Base-by-base conservation (phyloP, 495 filamentous ascomycete species). In the Penicillium cataractarum region DNA sequence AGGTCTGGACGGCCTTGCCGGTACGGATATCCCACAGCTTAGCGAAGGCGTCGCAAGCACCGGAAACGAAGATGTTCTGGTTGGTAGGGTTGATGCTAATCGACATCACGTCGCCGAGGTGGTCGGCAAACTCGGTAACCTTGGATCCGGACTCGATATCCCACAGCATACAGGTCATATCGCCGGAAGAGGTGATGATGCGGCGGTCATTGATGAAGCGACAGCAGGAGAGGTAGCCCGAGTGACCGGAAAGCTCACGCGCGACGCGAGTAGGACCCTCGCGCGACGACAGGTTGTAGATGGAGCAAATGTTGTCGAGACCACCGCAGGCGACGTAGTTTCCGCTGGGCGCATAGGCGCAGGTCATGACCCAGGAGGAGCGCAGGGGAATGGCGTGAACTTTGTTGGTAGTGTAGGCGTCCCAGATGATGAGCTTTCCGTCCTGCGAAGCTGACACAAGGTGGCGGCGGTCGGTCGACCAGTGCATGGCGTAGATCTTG, bases 161-260 rank as follows among this genome's bases (percentile, higher is more conserved):
- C 95, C 95, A 99, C 69, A 98, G 89, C 91, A 98, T 97, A 81
- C 95, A 99, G 52, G 95, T 99, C 96, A 99, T 99, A 72, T 99
- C 95, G 54, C 95, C 95, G 15, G 95, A 99, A 15, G 95, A 99
- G 60, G 95, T 99, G 57, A 99, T 87, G 69, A 99, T 98, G 66
- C 91, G 91, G 67, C 94, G 90, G 82, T 99, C 95, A 75, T 97
- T 99, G 84, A 98, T 97, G 77, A 99, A 99, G 48, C 95, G 90
- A 69, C 95, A 99, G 90, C 95, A 99, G 32, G 92, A 97, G 40
- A 99, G 87, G 70, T 99, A 99, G 37, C 95, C 95, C 22, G 94
- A 96, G 76, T 99, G 95, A 33, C 95, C 96, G 27, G 96, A 98
- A 31, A 99, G 85, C 76, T 99, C 95, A 57, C 95, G 89, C 66